phyloP scores from a whole-genome alignment of 495 filamentous ascomycete genomes.

The Darksidea phi region DNA sequence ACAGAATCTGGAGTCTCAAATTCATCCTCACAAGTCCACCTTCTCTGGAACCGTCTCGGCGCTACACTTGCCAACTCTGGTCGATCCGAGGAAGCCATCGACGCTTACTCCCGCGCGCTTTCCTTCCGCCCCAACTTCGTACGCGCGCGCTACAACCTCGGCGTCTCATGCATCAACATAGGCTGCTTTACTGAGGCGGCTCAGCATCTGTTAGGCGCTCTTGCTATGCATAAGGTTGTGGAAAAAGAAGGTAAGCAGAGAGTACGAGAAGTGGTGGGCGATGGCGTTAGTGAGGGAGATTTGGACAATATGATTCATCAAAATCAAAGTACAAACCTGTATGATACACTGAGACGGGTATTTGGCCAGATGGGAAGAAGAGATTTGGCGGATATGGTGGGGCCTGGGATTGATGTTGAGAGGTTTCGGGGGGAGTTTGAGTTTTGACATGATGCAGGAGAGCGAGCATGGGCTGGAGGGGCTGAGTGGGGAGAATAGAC shows the following conservation, averaged over 20 bases:
- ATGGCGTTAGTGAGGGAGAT: slow-evolving; percentile 60
- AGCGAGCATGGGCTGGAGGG: not conserved
- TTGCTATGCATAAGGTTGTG: slow-evolving; percentile 95
- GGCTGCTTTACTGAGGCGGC: slow-evolving; percentile 91
- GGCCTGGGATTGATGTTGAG: slow-evolving; percentile 86
- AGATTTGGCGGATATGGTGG: slow-evolving; percentile 83
- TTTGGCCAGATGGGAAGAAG: slow-evolving; percentile 90
- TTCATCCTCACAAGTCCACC: slow-evolving; percentile 72
- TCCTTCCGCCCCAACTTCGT: slow-evolving; percentile 92
- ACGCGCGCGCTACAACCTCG: slow-evolving; percentile 92
- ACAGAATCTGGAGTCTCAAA: slow-evolving; percentile 77
- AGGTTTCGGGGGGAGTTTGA: slow-evolving; percentile 80
- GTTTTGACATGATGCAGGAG: slow-evolving; percentile 50
- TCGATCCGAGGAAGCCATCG: slow-evolving; percentile 90
- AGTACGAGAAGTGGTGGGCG: slow-evolving; percentile 75
- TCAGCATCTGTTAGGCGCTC: slow-evolving; percentile 85
- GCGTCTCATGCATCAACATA: slow-evolving; percentile 96
- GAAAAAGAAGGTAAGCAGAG: slow-evolving; percentile 81
- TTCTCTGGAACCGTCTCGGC: slow-evolving; percentile 97
- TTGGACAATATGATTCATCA: slow-evolving; percentile 80
- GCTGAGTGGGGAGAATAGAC: not conserved
- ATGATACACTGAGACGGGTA: slow-evolving; percentile 87
- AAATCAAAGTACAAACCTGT: slow-evolving; percentile 94
- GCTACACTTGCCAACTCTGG: slow-evolving; percentile 94
- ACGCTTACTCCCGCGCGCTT: slow-evolving; percentile 90